Base-by-base conservation (phyloP, 2,329 filamentous ascomycete species). In the Penicillium sp. region DNA sequence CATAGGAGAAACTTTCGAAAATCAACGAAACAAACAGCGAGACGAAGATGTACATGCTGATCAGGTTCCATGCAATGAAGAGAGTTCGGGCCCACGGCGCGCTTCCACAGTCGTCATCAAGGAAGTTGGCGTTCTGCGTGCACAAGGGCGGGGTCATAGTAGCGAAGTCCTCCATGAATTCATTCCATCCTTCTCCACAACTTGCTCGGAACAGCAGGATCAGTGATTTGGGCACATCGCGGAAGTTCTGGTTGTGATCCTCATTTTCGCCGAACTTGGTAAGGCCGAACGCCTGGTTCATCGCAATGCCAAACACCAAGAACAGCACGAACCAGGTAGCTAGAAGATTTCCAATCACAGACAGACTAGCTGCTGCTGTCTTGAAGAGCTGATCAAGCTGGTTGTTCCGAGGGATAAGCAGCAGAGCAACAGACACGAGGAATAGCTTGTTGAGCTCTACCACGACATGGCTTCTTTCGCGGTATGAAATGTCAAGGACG, bases 41-140 rank as follows among this genome's bases (percentile, higher is more conserved):
- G 71, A 97, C 93, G 70, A 99, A 99, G 69, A 99, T 96, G 78
- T 99, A 99, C 94, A 99, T 99, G 89, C 93, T 97, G 76, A 99
- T 84, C 68, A 99, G 93, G 79, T 99, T 99, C 94, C 94, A 99
- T 5, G 89, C 86, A 57, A 97, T 92, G 79, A 99, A 99, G 10
- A 99, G 81, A 35, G 87, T 86, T 51, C 92, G 84, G 8, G 94
- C 92, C 92, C 94, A 99, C 39, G 86, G 84, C 50, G 87, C 84
- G 77, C 93, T 96, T 58, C 94, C 94, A 70, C 94, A 99, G 76
- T 99, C 96, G 68, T 91, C 94, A 42, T 90, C 79, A 68, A 92
- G 93, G 75, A 96, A 97, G 39, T 83, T 82, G 1, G 78, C 70
- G 36, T 83, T 83, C 21, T 87, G 81, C 1, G 93, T 91, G 75